Conservation (phyloP, 2,329 filamentous ascomycete genomes). For the Fusarium sp. region DNA sequence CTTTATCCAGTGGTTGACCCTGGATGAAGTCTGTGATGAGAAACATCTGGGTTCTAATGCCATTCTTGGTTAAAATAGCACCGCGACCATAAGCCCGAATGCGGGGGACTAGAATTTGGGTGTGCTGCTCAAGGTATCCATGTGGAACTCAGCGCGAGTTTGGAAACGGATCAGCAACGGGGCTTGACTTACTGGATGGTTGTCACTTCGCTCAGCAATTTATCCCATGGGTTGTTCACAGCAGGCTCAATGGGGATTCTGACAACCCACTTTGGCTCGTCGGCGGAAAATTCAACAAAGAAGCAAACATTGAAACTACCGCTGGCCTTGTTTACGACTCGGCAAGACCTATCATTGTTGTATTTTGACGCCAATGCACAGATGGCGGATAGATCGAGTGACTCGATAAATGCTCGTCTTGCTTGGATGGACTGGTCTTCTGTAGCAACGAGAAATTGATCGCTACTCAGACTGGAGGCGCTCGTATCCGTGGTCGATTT, state of each 20-base stretch:
- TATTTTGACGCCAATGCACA: conserved; percentile 35
- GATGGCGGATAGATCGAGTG: conserved; percentile 27
- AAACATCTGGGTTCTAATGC: conserved; percentile 21
- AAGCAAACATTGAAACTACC: conserved; percentile 41
- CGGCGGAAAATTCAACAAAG: conserved; percentile 32
- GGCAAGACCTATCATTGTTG: conserved; percentile 29
- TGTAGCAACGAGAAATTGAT: background rate
- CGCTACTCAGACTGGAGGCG: background rate
- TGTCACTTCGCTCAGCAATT: conserved; percentile 42
- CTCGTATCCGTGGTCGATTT: background rate
- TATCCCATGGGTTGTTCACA: conserved; percentile 36
- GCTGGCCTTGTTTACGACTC: conserved; percentile 23
- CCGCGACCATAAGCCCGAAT: conserved; percentile 34
- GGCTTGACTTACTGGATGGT: conserved; percentile 30
- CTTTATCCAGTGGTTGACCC: conserved; percentile 33
- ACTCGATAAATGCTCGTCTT: conserved; percentile 35
- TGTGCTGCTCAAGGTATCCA: conserved; percentile 37
- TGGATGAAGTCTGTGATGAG: conserved; percentile 35
- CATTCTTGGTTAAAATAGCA: background rate
- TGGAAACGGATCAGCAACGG: background rate
- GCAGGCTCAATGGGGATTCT: conserved; percentile 38
- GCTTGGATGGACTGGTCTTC: background rate
- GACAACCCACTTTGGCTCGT: conserved; percentile 33
- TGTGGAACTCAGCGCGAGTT: background rate
- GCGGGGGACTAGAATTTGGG: conserved; percentile 36